Conservation (phyloP, 1,284 basidiomycete genomes). For the Heterobasidion annosum region DNA sequence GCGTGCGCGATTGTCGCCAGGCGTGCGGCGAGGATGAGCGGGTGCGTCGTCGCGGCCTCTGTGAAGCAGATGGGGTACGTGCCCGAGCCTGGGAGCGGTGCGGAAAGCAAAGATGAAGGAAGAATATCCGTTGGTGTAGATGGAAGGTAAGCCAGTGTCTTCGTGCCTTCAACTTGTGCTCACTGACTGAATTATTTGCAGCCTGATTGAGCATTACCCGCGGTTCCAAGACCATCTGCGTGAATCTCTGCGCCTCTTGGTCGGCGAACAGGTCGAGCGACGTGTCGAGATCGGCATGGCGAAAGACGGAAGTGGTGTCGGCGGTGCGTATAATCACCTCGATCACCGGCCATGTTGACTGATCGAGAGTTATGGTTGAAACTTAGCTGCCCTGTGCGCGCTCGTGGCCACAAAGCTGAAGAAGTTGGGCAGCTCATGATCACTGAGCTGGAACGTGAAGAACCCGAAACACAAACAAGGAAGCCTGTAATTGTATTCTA, state of each 20-base stretch:
- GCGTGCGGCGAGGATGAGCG: slow-evolving; percentile 80
- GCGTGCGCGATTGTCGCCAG: slow-evolving; percentile 71
- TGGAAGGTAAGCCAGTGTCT: slow-evolving; percentile 50
- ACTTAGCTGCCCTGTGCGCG: slow-evolving; percentile 66
- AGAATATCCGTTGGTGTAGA: slow-evolving; percentile 79
- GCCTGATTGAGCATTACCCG: slow-evolving; percentile 88
- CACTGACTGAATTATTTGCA: slow-evolving; percentile 20
- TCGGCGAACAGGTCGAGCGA: slow-evolving; percentile 76
- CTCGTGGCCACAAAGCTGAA: slow-evolving; percentile 19
- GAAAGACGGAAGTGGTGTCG: slow-evolving; percentile 96
- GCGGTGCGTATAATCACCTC: slow-evolving; percentile 49
- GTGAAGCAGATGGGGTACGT: slow-evolving; percentile 71
- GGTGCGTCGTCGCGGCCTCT: slow-evolving; percentile 81
- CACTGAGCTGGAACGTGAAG: not conserved
- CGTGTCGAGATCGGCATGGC: slow-evolving; percentile 84
- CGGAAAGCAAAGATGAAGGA: slow-evolving; percentile 27
- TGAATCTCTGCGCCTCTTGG: slow-evolving; percentile 62
- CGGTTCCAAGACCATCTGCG: slow-evolving; percentile 73
- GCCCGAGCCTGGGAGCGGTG: slow-evolving; percentile 25
- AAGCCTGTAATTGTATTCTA: not conserved
- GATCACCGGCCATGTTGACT: not conserved
- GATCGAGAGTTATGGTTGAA: not conserved
- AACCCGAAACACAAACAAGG: not conserved
- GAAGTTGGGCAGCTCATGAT: not conserved
- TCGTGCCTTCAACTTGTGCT: not conserved